Percentiles rank a stretch among this genome's conserved stretches.
phyloP scores from a whole-genome alignment of 2,329 filamentous ascomycete genomes.

The Trichoderma sp. region DNA sequence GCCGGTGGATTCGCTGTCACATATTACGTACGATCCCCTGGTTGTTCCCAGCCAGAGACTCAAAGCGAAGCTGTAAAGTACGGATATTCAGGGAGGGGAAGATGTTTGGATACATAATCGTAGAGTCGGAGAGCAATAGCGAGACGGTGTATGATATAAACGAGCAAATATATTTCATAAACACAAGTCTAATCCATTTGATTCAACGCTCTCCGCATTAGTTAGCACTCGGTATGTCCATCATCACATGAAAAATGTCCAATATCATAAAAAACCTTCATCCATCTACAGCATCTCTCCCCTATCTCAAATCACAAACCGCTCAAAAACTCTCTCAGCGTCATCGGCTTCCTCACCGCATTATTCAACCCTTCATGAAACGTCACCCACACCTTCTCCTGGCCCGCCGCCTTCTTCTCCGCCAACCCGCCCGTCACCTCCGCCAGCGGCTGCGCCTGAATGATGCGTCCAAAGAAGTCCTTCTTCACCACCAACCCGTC shows the following conservation, averaged over 20 bases:
- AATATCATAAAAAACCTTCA: not conserved
- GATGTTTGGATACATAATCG: not conserved
- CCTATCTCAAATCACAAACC: slow-evolving; percentile 48
- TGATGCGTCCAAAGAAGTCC: slow-evolving; percentile 81
- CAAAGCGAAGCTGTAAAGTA: slow-evolving; percentile 50
- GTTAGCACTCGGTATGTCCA: not conserved
- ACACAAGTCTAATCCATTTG: not conserved
- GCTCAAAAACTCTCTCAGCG: slow-evolving; percentile 72
- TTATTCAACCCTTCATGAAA: slow-evolving; percentile 91
- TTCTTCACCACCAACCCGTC: slow-evolving; percentile 51
- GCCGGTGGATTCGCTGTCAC: slow-evolving; percentile 48
- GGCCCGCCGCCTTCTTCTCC: slow-evolving; percentile 41
- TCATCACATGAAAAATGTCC: not conserved
- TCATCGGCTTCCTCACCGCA: slow-evolving; percentile 84
- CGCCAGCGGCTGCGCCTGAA: slow-evolving; percentile 45
- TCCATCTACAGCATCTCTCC: not conserved
- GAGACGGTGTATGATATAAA: slow-evolving; percentile 2
- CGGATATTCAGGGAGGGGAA: not conserved
- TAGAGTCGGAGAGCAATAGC: not conserved
- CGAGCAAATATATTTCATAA: not conserved
- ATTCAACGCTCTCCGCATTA: not conserved
- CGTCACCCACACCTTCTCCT: slow-evolving; percentile 74
- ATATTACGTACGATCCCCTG: slow-evolving; percentile 53
- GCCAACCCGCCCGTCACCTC: slow-evolving; percentile 41
- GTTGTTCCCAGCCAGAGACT: slow-evolving; percentile 50